Evolutionary conservation across 139 green algal genomes (phyloP), one percentile per base, ranked within the genome.

Genomic region (Pleodorina starrii): DNA sequence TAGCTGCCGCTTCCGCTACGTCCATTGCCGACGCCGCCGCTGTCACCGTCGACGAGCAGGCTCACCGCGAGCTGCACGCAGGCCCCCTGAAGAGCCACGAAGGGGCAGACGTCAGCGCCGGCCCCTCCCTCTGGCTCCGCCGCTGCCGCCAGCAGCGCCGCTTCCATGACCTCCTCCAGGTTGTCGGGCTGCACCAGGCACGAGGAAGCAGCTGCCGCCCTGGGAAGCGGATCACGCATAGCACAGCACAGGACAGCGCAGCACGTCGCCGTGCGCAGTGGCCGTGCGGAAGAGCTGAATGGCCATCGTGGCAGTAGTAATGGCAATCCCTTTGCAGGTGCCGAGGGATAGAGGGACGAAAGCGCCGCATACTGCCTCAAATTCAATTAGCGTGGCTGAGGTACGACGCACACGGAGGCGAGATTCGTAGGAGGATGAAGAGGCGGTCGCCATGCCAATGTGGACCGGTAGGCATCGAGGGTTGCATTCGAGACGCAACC

Each of bases 141-240:
- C 5, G 78, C 78, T 3, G 36, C 54, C 0, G 51, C 78, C 23
- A 21, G 1, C 21, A 23, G 11, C 12, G 40, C 78, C 2, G 78
- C 51, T 29, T 11, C 78, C 78, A 85, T 51, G 51, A 85, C 54
- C 78, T 57, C 78, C 36, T 27, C 23, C 78, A 85, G 21, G 46
- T 84, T 84, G 76, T 35, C 76, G 29, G n/a, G 7, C 1, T 14
- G 14, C n/a, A 84, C 5, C 32, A n/a, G 16, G n/a, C 50, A 32
- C 14, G 3, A 38, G n/a, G 29, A 50, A 44, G 76, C 76, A n/a
- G n/a, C n/a, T n/a, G n/a, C n/a, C n/a, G 46, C n/a, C 14, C 50
- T 69, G 76, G 16, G 54, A n/a, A n/a, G 54, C 5, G 29, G 6
- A 66, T 5, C 54, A 66, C 21, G 2, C 3, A 66, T 12, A 66